Conservation (phyloP, 495 filamentous ascomycete species). For the Pseudomonodictys pantanalensis region DNA sequence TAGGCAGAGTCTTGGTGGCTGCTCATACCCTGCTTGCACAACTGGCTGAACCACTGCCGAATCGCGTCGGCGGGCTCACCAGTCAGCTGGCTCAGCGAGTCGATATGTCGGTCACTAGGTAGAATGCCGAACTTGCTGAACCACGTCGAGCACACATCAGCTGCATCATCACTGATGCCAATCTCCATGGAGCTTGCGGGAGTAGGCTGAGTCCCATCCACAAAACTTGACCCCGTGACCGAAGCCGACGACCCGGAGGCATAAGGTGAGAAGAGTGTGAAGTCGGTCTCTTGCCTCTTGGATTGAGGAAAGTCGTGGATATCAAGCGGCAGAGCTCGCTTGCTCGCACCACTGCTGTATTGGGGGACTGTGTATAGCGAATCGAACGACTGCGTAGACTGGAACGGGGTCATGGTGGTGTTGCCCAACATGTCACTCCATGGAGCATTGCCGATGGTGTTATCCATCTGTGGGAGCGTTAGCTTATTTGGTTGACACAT, state of each 20-base stretch:
- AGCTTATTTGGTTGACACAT: neutral
- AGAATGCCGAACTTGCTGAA: slow-evolving; percentile 27
- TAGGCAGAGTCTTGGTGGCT: slow-evolving; percentile 30
- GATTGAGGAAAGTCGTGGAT: slow-evolving; percentile 23
- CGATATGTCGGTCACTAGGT: slow-evolving; percentile 30
- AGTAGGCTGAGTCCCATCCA: slow-evolving; percentile 9
- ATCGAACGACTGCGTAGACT: slow-evolving; percentile 11
- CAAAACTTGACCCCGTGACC: slow-evolving; percentile 20
- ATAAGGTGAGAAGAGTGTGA: slow-evolving; percentile 4
- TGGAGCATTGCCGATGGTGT: slow-evolving; percentile 14
- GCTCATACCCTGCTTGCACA: slow-evolving; percentile 27
- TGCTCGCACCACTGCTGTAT: neutral
- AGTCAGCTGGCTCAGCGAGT: slow-evolving; percentile 27
- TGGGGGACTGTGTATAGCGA: slow-evolving; percentile 10
- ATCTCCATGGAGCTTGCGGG: slow-evolving; percentile 14
- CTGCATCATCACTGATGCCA: slow-evolving; percentile 29
- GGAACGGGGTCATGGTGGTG: neutral
- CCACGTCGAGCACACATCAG: slow-evolving; percentile 31
- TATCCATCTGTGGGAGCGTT: slow-evolving; percentile 17
- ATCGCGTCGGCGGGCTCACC: slow-evolving; percentile 22
- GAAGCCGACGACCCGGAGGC: slow-evolving; percentile 11
- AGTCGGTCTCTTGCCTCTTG: slow-evolving; percentile 18
- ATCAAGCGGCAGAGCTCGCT: slow-evolving; percentile 19
- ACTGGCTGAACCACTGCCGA: slow-evolving; percentile 29
- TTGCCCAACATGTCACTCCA: slow-evolving; percentile 1